Percentiles rank a stretch among this genome's conserved stretches.
These are phyloP conservation scores for Trichoderma citrinoviride DNA, from an alignment of 2,329 filamentous ascomycete species.

Conservation along the genomic window DNA sequence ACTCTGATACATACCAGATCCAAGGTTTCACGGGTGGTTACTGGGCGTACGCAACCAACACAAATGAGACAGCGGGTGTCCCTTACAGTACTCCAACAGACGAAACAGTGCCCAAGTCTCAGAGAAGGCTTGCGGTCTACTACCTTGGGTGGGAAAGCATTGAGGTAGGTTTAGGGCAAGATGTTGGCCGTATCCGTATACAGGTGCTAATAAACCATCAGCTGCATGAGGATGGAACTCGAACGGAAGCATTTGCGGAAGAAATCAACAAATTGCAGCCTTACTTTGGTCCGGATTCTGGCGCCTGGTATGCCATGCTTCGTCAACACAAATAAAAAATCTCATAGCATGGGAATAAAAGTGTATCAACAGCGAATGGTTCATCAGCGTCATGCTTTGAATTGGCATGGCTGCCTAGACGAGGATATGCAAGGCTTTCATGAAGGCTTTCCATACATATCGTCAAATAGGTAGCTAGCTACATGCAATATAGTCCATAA, in stretches of 20 bases:
- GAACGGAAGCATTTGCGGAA: slow-evolving; percentile 23
- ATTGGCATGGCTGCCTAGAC: background rate
- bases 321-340: slow-evolving; percentile 12
- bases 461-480: too few species aligned
- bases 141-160: slow-evolving; percentile 28
- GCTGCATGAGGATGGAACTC: slow-evolving; percentile 24
- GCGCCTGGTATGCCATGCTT: slow-evolving; percentile 26
- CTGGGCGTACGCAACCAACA: slow-evolving; percentile 25
- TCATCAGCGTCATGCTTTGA: too few species aligned
- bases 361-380: too few species aligned
- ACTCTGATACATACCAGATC: slow-evolving; percentile 25
- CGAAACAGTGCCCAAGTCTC: background rate
- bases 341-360: background rate
- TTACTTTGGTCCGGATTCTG: slow-evolving; percentile 23
- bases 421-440: background rate
- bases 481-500: too few species aligned
- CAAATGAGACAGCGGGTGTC: slow-evolving; percentile 21
- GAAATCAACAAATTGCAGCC: slow-evolving; percentile 24
- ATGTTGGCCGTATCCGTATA: background rate
- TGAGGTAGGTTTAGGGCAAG: slow-evolving; percentile 17
- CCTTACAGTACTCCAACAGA: background rate
- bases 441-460: background rate
- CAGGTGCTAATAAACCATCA: background rate
- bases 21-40: slow-evolving; percentile 26
- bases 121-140: slow-evolving; percentile 24